Evolutionary conservation across 345 rosid species (phyloP).

Genomic region (Heritiera fomes): DNA sequence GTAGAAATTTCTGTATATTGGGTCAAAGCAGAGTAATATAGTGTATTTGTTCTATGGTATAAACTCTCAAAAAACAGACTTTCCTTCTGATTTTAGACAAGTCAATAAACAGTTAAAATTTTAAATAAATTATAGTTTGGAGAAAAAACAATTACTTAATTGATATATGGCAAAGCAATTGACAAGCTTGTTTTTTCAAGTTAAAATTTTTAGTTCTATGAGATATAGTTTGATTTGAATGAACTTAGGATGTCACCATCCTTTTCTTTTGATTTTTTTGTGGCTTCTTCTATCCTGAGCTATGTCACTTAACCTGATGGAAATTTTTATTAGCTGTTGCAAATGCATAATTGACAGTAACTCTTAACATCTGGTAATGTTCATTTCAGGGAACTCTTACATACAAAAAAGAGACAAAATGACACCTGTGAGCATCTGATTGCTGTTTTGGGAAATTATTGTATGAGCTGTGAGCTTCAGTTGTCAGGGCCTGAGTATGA

Average conservation of each 20-base stretch:
- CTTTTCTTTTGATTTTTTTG: not conserved
- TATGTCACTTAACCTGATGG: not conserved
- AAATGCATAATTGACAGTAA: not conserved
- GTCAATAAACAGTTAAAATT: not conserved
- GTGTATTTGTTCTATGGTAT: not conserved
- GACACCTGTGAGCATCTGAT: constrained; percentile 53
- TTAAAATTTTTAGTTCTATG: not conserved
- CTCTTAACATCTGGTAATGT: not conserved
- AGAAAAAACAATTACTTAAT: not conserved
- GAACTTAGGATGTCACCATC: not conserved
- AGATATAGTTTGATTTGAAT: not conserved
- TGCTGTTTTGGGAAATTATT: constrained; percentile 51
- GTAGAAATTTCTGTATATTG: not conserved
- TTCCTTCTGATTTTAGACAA: constrained; percentile 7
- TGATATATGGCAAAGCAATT: not conserved
- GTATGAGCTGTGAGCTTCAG: constrained; percentile 70
- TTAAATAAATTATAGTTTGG: not conserved
- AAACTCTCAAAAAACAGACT: not conserved
- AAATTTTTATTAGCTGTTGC: not conserved
- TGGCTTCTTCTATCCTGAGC: not conserved
- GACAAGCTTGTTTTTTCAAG: not conserved
- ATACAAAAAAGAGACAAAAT: constrained; percentile 55
- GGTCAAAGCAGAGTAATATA: not conserved
- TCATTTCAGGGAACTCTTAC: constrained; percentile 54
- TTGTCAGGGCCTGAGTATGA: constrained; percentile 62